Evolutionary conservation across 306 rosid genomes (phyloP), one percentile per base, ranked within the genome.

Genomic region (Sphenostylis stenocarpa): DNA sequence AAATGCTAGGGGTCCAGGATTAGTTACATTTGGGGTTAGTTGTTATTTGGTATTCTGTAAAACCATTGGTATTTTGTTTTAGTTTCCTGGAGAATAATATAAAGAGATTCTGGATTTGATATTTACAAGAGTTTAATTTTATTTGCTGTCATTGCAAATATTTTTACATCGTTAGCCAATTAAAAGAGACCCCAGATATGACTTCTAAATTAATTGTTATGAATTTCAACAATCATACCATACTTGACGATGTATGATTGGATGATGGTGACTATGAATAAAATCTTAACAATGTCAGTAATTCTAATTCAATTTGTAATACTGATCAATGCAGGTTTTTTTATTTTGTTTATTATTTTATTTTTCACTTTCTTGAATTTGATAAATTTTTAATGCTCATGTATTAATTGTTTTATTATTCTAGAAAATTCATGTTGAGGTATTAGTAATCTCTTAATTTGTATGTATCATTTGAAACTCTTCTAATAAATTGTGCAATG

Each of bases 1-100:
- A 60, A 96, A 96, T 84, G 99, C 99, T 64, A 88, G 99, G 82
- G 99, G 99, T 86, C 99, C 99, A 1, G 99, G 99, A 33, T 90
- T 96, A 85, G 99, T 96, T 84, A 96, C 99, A 76, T 96, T 96
- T 85, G 99, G 99, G 96, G 99, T 96, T 38, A 3, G 43, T 82
- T 75, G 62, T 78, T 80, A 63, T 36, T 51, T 52, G 47, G 56
- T 62, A 76, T 31, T 61, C 24, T 31, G 75, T 13, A 45, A 60
- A 73, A 77, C 28, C 29, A 5, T 61, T 73, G 7, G 20, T 60
- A 33, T 43, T 48, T 56, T 67, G 17, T 43, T 38, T 33, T 44
- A 38, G 33, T 39, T 49, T 45, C 26, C 55, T 28, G 33, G 69
- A 73, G 44, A 36, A 26, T 17, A 26, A 58, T n/a, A 28, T 28